Evolutionary conservation across 2,329 filamentous ascomycete genomes (phyloP).

Genomic region (Xylariaceae sp.): DNA sequence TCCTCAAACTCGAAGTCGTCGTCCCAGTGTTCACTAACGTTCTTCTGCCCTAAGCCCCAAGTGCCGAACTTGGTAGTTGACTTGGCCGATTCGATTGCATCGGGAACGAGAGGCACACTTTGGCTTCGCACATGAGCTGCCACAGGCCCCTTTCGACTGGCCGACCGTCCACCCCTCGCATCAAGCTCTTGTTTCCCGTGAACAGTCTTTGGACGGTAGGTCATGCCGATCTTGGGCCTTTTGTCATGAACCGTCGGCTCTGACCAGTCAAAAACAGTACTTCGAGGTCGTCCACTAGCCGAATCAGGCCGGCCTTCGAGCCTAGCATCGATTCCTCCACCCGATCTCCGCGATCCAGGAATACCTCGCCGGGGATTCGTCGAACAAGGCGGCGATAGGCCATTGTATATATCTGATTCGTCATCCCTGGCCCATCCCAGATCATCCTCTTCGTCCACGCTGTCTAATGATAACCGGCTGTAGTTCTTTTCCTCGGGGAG

Average conservation of each 20-base stretch:
- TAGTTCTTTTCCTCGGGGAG: constrained; percentile 39
- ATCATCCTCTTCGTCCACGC: constrained; percentile 57
- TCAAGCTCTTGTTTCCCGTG: constrained; percentile 71
- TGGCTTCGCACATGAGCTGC: constrained; percentile 72
- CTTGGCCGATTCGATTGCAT: constrained; percentile 51
- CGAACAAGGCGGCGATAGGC: constrained; percentile 54
- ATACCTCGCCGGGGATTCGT: constrained; percentile 50
- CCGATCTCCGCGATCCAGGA: constrained; percentile 49
- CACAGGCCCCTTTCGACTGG: constrained; percentile 62
- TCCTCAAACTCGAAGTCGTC: constrained; percentile 75
- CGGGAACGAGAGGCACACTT: constrained; percentile 69
- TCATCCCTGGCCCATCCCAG: constrained; percentile 59
- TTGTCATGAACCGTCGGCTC: constrained; percentile 61
- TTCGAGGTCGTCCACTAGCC: constrained; percentile 49
- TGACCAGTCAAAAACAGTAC: constrained; percentile 74
- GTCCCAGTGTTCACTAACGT: constrained; percentile 81
- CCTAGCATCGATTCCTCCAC: constrained; percentile 45
- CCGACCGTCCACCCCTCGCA: constrained; percentile 61
- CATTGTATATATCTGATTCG: constrained; percentile 48
- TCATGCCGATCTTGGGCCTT: constrained; percentile 50
- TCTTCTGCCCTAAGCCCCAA: constrained; percentile 75
- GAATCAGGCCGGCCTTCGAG: constrained; percentile 34
- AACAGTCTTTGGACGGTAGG: constrained; percentile 66
- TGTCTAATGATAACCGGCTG: constrained; percentile 49
- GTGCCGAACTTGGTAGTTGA: constrained; percentile 70